A percentile compares a stretch with the other conserved stretches of the same genome.
These are phyloP conservation scores for Pulveroboletus sp. DNA, from an alignment of 1,284 basidiomycete species.

Conservation along the genomic window DNA sequence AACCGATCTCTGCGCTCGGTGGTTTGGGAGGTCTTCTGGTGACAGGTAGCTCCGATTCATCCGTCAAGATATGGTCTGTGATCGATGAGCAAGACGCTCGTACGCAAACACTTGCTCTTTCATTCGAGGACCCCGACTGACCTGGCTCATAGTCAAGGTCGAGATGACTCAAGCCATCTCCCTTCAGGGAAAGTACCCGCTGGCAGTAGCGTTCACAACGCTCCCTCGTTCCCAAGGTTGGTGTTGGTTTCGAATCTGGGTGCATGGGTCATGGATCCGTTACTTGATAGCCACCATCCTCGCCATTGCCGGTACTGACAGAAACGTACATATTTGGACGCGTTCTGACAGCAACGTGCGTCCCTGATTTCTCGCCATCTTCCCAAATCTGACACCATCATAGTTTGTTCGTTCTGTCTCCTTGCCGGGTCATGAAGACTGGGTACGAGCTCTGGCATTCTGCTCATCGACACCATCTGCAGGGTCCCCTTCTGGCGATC, in stretches of 20 bases:
- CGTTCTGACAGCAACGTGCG: conserved; percentile 50
- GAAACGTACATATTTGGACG: conserved; percentile 75
- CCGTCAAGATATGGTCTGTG: conserved; percentile 71
- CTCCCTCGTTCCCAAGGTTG: conserved; percentile 72
- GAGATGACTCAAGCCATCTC: conserved; percentile 61
- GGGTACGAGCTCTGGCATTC: conserved; percentile 83
- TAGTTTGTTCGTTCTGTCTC: conserved; percentile 62
- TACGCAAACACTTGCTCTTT: conserved; percentile 18
- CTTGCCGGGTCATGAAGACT: conserved; percentile 91
- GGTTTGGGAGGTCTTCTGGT: conserved; percentile 51
- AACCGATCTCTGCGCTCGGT: conserved; percentile 68
- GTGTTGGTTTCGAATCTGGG: conserved; percentile 42
- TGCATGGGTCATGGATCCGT: not conserved
- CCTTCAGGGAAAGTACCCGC: conserved; percentile 71
- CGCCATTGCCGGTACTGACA: conserved; percentile 77
- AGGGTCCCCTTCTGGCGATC: conserved; percentile 31
- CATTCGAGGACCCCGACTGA: conserved; percentile 6
- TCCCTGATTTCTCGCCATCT: not conserved
- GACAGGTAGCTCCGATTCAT: conserved; percentile 81
- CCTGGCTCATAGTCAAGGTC: conserved; percentile 42
- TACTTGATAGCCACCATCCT: conserved; percentile 61
- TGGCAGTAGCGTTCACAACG: conserved; percentile 63
- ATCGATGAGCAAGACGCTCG: conserved; percentile 37
- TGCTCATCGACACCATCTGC: conserved; percentile 32
- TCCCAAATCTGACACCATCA: not conserved